These are phyloP conservation scores for Penicillium riverlandense DNA, from an alignment of 495 filamentous ascomycete species.

Conservation along the genomic window DNA sequence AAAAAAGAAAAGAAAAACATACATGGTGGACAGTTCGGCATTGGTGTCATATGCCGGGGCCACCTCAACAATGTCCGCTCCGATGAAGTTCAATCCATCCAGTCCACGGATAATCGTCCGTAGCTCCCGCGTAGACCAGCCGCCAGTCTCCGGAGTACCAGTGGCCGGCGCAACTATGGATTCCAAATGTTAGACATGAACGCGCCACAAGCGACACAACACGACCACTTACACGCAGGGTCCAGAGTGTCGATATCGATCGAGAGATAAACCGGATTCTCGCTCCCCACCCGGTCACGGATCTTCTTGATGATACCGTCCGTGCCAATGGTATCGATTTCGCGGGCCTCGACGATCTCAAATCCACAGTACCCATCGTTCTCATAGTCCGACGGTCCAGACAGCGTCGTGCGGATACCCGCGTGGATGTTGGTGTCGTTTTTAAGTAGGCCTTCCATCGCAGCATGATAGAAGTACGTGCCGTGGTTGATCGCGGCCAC, in stretches of 20 bases:
- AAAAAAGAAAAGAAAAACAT: slow-evolving; percentile 1
- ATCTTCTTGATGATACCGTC: slow-evolving; percentile 71
- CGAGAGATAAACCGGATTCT: slow-evolving; percentile 70
- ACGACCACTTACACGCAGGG: slow-evolving; percentile 57
- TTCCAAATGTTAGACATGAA: not conserved
- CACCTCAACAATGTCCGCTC: slow-evolving; percentile 74
- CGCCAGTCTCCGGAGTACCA: slow-evolving; percentile 81
- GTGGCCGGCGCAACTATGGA: slow-evolving; percentile 65
- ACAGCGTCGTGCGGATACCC: slow-evolving; percentile 74
- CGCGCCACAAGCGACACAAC: too few relatives aligned
- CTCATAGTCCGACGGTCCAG: slow-evolving; percentile 63
- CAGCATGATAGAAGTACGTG: slow-evolving; percentile 68
- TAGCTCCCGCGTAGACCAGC: slow-evolving; percentile 78
- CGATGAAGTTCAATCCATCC: slow-evolving; percentile 68
- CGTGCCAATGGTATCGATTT: slow-evolving; percentile 68
- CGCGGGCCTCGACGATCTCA: slow-evolving; percentile 69
- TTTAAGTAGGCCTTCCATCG: slow-evolving; percentile 64
- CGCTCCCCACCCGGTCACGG: slow-evolving; percentile 61
- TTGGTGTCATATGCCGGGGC: slow-evolving; percentile 64
- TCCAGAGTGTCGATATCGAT: slow-evolving; percentile 89
- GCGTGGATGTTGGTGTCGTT: slow-evolving; percentile 84
- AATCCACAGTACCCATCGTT: slow-evolving; percentile 85
- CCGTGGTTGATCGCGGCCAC: slow-evolving; percentile 77
- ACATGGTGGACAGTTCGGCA: slow-evolving; percentile 60
- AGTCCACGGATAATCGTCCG: slow-evolving; percentile 67